Conservation (phyloP, 78 protist genomes). For the Dictyostelium brefeldianum region DNA sequence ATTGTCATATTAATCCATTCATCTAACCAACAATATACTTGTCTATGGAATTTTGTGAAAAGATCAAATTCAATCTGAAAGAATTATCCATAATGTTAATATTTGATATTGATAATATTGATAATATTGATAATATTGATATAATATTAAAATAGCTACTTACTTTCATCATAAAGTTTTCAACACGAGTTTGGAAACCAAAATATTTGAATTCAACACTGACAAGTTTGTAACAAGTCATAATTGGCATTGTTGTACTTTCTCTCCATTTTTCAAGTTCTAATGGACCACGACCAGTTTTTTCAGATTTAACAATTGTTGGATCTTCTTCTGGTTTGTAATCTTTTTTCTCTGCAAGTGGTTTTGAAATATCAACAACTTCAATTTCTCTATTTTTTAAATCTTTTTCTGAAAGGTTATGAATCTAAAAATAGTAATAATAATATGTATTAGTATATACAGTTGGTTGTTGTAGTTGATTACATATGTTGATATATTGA, state of each 20-base stretch:
- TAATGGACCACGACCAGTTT: constrained; percentile 93
- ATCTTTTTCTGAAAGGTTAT: constrained; percentile 52
- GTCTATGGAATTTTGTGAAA: constrained; percentile 85
- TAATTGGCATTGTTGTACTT: constrained; percentile 50
- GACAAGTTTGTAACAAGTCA: constrained; percentile 89
- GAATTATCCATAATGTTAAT: too few relatives aligned
- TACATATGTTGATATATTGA: not conserved
- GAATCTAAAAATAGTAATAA: constrained; percentile 22
- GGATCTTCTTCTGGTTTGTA: constrained; percentile 91
- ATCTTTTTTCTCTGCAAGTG: constrained; percentile 55
- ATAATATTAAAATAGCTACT: not conserved
- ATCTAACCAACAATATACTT: constrained; percentile 92
- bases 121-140: too few relatives aligned
- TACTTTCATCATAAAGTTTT: constrained; percentile 82
- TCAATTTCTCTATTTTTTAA: constrained; percentile 52
- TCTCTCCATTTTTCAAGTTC: constrained; percentile 48
- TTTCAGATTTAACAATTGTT: constrained; percentile 71
- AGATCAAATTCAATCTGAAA: constrained; percentile 63
- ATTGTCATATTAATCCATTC: constrained; percentile 89
- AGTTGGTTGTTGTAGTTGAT: not conserved
- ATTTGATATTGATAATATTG: too few relatives aligned
- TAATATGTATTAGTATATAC: not conserved
- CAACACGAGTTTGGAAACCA: constrained; percentile 91
- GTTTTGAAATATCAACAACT: constrained; percentile 62
- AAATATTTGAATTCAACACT: constrained; percentile 84